Evolutionary conservation across 202 grass and related monocot genomes (phyloP).

Genomic region (Sporobolus alterniflorus): DNA sequence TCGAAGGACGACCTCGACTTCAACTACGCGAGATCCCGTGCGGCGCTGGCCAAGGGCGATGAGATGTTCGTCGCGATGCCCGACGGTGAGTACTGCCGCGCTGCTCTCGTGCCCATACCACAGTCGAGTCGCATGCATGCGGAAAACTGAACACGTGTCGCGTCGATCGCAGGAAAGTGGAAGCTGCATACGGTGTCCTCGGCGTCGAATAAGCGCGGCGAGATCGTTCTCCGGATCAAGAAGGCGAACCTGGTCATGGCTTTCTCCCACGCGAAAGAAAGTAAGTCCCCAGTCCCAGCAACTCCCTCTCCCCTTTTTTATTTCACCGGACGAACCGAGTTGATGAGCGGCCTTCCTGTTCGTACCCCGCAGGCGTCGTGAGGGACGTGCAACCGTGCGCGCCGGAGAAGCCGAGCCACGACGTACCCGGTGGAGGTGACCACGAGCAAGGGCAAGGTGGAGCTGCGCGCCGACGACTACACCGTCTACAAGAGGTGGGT

Average conservation of each 20-base stretch:
- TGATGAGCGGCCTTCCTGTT: background rate
- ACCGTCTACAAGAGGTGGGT: constrained; percentile 90
- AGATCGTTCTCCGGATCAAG: constrained; percentile 90
- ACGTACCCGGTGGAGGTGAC: constrained; percentile 72
- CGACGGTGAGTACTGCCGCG: constrained; percentile 55
- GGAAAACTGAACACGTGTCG: background rate
- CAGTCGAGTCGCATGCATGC: background rate
- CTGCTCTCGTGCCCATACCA: too few species aligned
- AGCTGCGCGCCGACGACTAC: constrained; percentile 83
- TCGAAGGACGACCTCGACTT: constrained; percentile 76
- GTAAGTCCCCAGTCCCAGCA: constrained; percentile 63
- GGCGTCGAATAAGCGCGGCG: constrained; percentile 66
- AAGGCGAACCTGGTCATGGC: constrained; percentile 83
- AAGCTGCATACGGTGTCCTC: constrained; percentile 79
- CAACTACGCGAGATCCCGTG: constrained; percentile 70
- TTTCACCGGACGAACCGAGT: background rate
- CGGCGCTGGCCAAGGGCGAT: constrained; percentile 89
- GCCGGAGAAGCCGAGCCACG: constrained; percentile 51
- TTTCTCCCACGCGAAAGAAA: constrained; percentile 76
- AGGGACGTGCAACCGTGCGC: constrained; percentile 64
- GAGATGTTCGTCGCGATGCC: constrained; percentile 87
- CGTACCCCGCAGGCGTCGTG: constrained; percentile 52
- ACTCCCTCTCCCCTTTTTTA: background rate
- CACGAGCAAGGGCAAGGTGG: constrained; percentile 91
- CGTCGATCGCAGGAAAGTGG: constrained; percentile 67